A percentile compares a stretch with the other conserved stretches of the same genome.
phyloP scores from a whole-genome alignment of 768 basidiomycete species.

The Boletus patriciae region DNA sequence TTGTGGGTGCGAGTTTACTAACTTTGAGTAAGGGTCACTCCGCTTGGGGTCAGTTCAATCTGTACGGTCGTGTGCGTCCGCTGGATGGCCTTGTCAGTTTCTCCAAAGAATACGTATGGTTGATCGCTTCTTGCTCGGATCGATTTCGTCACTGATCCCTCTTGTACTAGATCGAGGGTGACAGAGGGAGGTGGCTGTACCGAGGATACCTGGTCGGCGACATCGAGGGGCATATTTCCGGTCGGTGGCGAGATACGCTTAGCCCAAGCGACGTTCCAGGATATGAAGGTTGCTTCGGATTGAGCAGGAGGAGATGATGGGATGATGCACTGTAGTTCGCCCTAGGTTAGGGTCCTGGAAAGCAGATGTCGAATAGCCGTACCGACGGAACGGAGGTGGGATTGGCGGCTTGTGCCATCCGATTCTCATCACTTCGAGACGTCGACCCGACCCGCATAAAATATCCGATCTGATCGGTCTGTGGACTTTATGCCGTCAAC shows the following conservation, averaged over 20 bases:
- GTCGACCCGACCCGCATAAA: background rate
- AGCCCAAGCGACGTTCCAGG: conserved; percentile 61
- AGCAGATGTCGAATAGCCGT: background rate
- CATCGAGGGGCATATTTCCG: conserved; percentile 67
- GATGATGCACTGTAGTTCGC: background rate
- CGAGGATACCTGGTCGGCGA: conserved; percentile 79
- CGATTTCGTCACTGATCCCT: background rate
- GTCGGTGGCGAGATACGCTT: conserved; percentile 85
- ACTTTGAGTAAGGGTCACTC: conserved; percentile 70
- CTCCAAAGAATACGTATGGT: conserved; percentile 79
- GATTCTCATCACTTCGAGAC: background rate
- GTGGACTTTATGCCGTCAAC: background rate
- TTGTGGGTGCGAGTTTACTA: conserved; percentile 1
- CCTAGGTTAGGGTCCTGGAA: background rate
- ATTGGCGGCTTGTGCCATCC: background rate
- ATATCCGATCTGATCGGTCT: background rate
- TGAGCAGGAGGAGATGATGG: conserved; percentile 59
- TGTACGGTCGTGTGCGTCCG: conserved; percentile 77
- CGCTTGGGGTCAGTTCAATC: conserved; percentile 84
- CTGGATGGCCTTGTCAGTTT: conserved; percentile 80
- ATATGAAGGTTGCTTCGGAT: conserved; percentile 85
- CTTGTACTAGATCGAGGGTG: conserved; percentile 54
- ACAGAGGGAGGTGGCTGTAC: conserved; percentile 83
- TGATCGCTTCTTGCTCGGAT: background rate
- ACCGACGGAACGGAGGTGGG: background rate